A percentile compares a stretch with the other conserved stretches of the same genome.
phyloP scores from a whole-genome alignment of 108 stramenopile genomes.

The Cyclotella kingstonii region DNA sequence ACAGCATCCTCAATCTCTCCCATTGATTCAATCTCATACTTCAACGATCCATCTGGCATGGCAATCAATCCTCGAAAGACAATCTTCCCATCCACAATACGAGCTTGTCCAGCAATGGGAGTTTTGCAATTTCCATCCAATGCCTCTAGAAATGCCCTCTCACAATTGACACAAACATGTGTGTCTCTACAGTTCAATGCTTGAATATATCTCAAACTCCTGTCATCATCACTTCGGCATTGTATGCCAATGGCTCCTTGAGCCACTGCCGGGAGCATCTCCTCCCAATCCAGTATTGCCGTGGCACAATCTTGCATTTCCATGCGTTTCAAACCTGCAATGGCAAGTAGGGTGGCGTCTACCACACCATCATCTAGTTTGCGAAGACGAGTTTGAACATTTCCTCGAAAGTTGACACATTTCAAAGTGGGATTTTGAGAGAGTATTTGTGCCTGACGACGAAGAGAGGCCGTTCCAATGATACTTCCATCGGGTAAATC shows the following conservation, averaged over 20 bases:
- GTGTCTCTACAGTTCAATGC: conserved; percentile 93
- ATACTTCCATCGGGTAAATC: conserved; percentile 92
- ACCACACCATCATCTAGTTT: conserved; percentile 98
- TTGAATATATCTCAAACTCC: conserved; percentile 85
- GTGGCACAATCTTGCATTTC: conserved; percentile 95
- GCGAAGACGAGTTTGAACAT: conserved; percentile 98
- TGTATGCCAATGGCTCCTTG: conserved; percentile 99
- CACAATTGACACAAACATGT: conserved; percentile 95
- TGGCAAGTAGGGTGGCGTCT: conserved; percentile 97
- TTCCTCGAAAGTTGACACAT: conserved; percentile 98
- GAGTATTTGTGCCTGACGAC: conserved; percentile 96
- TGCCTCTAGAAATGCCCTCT: conserved; percentile 97
- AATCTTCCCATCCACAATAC: conserved; percentile 85
- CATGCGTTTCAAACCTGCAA: conserved; percentile 98
- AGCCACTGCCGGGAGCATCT: conserved; percentile 99
- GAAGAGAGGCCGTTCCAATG: conserved; percentile 97
- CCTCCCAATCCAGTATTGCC: conserved; percentile 89
- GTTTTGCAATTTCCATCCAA: conserved; percentile 99
- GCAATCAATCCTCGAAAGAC: conserved; percentile 89
- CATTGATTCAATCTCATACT: conserved; percentile 70
- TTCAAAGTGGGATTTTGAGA: conserved; percentile 94
- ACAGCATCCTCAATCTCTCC: conserved; percentile 81
- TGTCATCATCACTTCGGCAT: conserved; percentile 93
- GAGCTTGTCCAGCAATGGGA: conserved; percentile 98
- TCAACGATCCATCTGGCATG: conserved; percentile 89